These are phyloP conservation scores for Melaleuca quinquenervia DNA, from an alignment of 345 rosid genomes.

Conservation along the genomic window DNA sequence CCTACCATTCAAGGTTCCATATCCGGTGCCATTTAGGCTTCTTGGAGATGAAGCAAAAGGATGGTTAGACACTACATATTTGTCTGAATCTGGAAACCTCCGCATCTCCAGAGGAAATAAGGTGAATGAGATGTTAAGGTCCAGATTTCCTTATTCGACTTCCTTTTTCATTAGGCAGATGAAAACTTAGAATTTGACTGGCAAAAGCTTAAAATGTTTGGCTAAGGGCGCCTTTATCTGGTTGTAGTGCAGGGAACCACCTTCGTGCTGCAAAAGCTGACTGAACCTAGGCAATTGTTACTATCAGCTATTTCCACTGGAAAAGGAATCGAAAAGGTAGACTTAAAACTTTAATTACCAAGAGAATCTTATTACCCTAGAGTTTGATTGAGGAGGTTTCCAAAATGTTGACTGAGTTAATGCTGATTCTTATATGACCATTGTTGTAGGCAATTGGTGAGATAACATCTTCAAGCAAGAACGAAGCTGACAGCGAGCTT, in stretches of 20 bases:
- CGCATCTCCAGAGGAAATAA: conserved; percentile 92
- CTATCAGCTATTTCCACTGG: conserved; percentile 62
- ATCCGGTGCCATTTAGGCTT: conserved; percentile 89
- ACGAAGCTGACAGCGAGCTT: conserved; percentile 20
- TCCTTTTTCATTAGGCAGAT: neutral
- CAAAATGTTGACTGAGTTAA: neutral
- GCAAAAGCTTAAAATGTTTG: neutral
- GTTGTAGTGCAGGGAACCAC: conserved; percentile 94
- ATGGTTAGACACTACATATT: conserved; percentile 79
- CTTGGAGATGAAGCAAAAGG: conserved; percentile 98
- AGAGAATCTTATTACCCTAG: neutral
- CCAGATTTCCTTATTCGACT: neutral
- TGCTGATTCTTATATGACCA: neutral
- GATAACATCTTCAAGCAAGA: conserved; percentile 30
- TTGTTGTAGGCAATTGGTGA: conserved; percentile 58
- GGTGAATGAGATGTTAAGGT: conserved; percentile 23
- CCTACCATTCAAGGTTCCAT: conserved; percentile 89
- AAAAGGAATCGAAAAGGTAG: conserved; percentile 45
- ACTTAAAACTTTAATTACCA: neutral
- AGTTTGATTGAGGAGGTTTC: neutral
- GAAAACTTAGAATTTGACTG: neutral
- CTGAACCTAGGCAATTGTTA: conserved; percentile 66
- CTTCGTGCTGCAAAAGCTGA: conserved; percentile 86
- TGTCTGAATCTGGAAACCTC: conserved; percentile 79
- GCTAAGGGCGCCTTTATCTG: conserved; percentile 8